These are phyloP conservation scores for Triticum dicoccoides DNA, from an alignment of 176 grass and related monocot species.

Conservation along the genomic window DNA sequence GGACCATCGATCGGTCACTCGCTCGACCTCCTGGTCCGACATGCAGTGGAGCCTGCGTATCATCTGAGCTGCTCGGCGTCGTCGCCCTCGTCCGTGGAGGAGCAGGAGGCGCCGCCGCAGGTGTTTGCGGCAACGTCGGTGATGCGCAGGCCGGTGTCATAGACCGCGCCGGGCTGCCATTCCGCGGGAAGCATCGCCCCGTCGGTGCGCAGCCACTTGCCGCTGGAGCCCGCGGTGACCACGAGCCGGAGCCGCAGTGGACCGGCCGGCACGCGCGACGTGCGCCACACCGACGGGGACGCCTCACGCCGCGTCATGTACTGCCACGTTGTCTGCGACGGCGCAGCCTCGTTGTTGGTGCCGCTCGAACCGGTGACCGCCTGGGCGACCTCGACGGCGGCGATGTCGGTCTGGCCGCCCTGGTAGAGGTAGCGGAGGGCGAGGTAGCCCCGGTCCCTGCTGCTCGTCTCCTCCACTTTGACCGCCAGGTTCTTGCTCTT, in stretches of 20 bases:
- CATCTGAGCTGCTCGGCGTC: neutral
- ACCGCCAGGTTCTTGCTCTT: slow-evolving; percentile 40
- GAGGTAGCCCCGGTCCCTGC: slow-evolving; percentile 4
- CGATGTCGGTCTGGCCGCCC: slow-evolving; percentile 67
- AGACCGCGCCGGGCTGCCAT: slow-evolving; percentile 40
- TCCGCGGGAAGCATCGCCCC: slow-evolving; percentile 42
- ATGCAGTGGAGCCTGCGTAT: too few relatives aligned
- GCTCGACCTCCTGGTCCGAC: too few relatives aligned
- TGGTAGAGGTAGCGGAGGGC: slow-evolving; percentile 55
- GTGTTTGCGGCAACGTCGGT: slow-evolving; percentile 48
- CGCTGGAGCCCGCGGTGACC: slow-evolving; percentile 49
- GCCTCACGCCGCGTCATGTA: slow-evolving; percentile 30
- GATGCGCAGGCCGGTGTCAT: slow-evolving; percentile 46
- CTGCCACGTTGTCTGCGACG: slow-evolving; percentile 9
- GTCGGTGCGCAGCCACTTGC: slow-evolving; percentile 54
- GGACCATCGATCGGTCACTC: too few relatives aligned
- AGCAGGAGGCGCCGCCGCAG: slow-evolving; percentile 5
- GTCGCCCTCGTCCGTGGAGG: neutral
- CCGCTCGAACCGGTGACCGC: neutral
- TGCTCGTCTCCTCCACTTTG: slow-evolving; percentile 41
- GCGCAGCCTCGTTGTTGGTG: neutral
- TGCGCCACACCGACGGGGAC: slow-evolving; percentile 29
- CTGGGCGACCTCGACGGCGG: slow-evolving; percentile 48
- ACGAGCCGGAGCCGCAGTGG: slow-evolving; percentile 50
- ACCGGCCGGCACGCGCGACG: slow-evolving; percentile 20